These are phyloP conservation scores for Fusarium lyarnte DNA, from an alignment of 2,329 filamentous ascomycete species.

Conservation along the genomic window DNA sequence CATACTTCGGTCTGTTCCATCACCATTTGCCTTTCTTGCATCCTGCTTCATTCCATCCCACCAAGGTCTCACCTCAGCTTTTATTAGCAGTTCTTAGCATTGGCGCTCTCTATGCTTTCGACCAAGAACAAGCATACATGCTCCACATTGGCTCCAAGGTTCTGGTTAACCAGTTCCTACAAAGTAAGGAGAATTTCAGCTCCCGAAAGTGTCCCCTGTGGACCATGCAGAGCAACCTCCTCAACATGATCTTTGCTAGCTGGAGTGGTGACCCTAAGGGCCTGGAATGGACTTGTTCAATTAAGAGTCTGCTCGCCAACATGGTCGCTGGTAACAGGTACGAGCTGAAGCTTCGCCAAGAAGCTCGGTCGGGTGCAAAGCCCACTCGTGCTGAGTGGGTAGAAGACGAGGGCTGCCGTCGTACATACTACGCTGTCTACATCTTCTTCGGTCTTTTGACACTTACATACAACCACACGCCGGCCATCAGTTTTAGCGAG, in stretches of 20 bases:
- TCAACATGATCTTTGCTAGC: conserved; percentile 99
- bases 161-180: conserved; percentile 93
- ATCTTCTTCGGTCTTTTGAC: conserved; percentile 98
- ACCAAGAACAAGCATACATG: conserved; percentile 96
- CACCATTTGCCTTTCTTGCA: conserved; percentile 97
- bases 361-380: conserved; percentile 79
- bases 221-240: conserved; percentile 96
- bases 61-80: conserved; percentile 81
- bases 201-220: conserved; percentile 96
- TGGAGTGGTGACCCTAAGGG: conserved; percentile 99
- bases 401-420: conserved; percentile 93
- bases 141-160: conserved; percentile 98
- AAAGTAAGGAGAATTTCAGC: conserved; percentile 99
- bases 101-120: conserved; percentile 94
- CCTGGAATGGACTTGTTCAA: conserved; percentile 97
- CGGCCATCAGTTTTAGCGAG: conserved; percentile 97
- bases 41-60: conserved; percentile 87
- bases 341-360: conserved; percentile 91
- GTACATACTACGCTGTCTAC: conserved; percentile 98
- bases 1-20: conserved; percentile 97
- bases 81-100: conserved; percentile 93
- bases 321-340: conserved; percentile 99
- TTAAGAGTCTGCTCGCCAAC: conserved; percentile 96
- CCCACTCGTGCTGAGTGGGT: conserved; percentile 92
- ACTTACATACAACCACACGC: conserved; percentile 96